These are phyloP conservation scores for Selaginella tamariscina DNA, from an alignment of 75 land plant species.

Conservation along the genomic window DNA sequence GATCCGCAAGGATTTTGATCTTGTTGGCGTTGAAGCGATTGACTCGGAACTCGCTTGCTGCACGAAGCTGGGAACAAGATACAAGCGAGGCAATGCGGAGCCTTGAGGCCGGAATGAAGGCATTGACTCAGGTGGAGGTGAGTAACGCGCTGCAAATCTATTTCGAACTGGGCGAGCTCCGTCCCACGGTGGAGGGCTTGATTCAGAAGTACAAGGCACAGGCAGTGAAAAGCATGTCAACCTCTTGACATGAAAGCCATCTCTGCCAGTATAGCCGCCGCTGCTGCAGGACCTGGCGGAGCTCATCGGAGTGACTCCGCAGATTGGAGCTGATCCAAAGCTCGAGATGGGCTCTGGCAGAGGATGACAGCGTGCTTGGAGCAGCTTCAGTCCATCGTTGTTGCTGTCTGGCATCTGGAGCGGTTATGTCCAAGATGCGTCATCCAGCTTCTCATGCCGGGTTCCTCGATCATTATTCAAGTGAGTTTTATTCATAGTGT, in stretches of 20 bases:
- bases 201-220: slow-evolving; percentile 47
- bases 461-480: slow-evolving; percentile 84
- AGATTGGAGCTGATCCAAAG: slow-evolving; percentile 64
- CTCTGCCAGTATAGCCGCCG: slow-evolving; percentile 35
- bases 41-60: slow-evolving; percentile 60
- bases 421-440: slow-evolving; percentile 86
- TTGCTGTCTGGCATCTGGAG: slow-evolving; percentile 94
- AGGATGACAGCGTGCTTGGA: slow-evolving; percentile 82
- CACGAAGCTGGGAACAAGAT: slow-evolving; percentile 46
- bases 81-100: slow-evolving; percentile 59
- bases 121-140: slow-evolving; percentile 78
- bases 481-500: slow-evolving; percentile 23
- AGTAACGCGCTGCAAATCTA: slow-evolving; percentile 86
- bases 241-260: slow-evolving; percentile 96
- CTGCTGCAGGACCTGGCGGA: slow-evolving; percentile 40
- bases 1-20: slow-evolving; percentile 44
- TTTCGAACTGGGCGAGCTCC: slow-evolving; percentile 84
- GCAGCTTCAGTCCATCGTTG: slow-evolving; percentile 57
- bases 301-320: slow-evolving; percentile 74
- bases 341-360: slow-evolving; percentile 86
- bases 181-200: slow-evolving; percentile 53
- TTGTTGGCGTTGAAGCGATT: slow-evolving; percentile 50
- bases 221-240: slow-evolving; percentile 51
- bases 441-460: slow-evolving; percentile 85
- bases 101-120: slow-evolving; percentile 71